These are phyloP conservation scores for Saccharomycopsis sp. DNA, from an alignment of 805 yeast genomes.

Conservation along the genomic window DNA sequence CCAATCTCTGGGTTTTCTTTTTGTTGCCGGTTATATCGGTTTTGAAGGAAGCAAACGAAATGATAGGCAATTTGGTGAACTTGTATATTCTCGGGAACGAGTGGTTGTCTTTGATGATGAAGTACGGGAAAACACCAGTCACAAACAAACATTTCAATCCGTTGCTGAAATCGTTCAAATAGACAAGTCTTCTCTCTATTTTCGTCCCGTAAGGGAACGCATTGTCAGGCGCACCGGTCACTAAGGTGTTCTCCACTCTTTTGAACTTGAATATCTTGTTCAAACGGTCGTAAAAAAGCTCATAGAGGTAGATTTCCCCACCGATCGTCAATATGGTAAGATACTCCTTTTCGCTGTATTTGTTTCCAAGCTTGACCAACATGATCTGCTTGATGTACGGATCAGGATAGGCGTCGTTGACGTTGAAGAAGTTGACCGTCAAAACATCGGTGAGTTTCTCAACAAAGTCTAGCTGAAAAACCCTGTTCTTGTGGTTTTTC, in stretches of 20 bases:
- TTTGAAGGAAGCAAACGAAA: conserved; percentile 57
- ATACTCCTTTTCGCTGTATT: conserved; percentile 47
- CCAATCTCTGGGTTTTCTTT: conserved; percentile 25
- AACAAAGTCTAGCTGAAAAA: conserved; percentile 33
- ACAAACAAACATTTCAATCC: conserved; percentile 58
- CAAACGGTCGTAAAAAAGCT: conserved; percentile 41
- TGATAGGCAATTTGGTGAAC: conserved; percentile 56
- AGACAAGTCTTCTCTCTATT: conserved; percentile 60
- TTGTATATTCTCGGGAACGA: conserved; percentile 60
- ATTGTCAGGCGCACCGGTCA: conserved; percentile 78
- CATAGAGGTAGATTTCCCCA: conserved; percentile 70
- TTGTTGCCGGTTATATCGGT: neutral
- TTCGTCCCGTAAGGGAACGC: conserved; percentile 63
- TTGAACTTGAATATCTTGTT: conserved; percentile 37
- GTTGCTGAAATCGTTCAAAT: conserved; percentile 45
- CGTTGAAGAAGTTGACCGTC: conserved; percentile 17
- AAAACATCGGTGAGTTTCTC: conserved; percentile 31
- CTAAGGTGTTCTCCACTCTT: conserved; percentile 35
- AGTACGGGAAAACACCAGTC: conserved; percentile 67
- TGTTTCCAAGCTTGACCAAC: conserved; percentile 59
- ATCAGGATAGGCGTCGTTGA: conserved; percentile 21
- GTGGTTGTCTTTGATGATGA: conserved; percentile 56
- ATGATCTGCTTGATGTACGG: conserved; percentile 56
- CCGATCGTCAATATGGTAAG: conserved; percentile 70
- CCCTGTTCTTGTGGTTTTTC: conserved; percentile 38